Conservation (phyloP, 371 early-diverging fungal species). For the Mortierella sp. region DNA sequence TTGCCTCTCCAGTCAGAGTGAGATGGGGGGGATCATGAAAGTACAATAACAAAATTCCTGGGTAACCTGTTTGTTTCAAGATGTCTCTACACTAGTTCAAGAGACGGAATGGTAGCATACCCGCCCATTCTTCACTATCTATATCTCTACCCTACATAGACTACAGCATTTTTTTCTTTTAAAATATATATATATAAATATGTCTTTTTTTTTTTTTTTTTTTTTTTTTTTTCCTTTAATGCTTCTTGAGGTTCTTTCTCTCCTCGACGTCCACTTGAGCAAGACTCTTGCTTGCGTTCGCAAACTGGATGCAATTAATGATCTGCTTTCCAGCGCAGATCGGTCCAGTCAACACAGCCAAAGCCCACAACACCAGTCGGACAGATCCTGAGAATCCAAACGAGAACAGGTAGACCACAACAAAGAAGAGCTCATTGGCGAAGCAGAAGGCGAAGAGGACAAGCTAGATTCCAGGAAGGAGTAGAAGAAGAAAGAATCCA, state of each 20-base stretch:
- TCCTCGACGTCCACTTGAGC: conserved; percentile 78
- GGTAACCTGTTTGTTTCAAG: too few species aligned
- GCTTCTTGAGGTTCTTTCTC: conserved; percentile 49
- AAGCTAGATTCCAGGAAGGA: conserved; percentile 45
- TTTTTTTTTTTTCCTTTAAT: conserved; percentile 4
- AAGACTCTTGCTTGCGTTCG: conserved; percentile 83
- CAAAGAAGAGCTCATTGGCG: conserved; percentile 91
- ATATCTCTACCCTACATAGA: too few species aligned
- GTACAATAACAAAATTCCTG: too few species aligned
- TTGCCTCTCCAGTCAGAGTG: too few species aligned
- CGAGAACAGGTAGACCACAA: conserved; percentile 80
- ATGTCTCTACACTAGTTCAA: too few species aligned
- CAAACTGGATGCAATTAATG: conserved; percentile 92
- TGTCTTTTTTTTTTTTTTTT: too few species aligned
- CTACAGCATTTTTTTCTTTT: too few species aligned
- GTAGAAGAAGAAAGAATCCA: background rate
- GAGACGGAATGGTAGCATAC: too few species aligned
- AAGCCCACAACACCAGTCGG: conserved; percentile 29
- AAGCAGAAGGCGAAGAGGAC: conserved; percentile 93
- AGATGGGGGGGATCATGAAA: too few species aligned
- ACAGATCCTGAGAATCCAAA: conserved; percentile 47
- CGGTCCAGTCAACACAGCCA: conserved; percentile 71
- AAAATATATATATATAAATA: too few species aligned
- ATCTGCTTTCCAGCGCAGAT: conserved; percentile 89
- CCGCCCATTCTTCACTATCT: too few species aligned